A percentile compares a stretch with the other conserved stretches of the same genome.
Conservation (phyloP, 2,329 filamentous ascomycete genomes). For the Colletotrichum neosansevieriae region DNA sequence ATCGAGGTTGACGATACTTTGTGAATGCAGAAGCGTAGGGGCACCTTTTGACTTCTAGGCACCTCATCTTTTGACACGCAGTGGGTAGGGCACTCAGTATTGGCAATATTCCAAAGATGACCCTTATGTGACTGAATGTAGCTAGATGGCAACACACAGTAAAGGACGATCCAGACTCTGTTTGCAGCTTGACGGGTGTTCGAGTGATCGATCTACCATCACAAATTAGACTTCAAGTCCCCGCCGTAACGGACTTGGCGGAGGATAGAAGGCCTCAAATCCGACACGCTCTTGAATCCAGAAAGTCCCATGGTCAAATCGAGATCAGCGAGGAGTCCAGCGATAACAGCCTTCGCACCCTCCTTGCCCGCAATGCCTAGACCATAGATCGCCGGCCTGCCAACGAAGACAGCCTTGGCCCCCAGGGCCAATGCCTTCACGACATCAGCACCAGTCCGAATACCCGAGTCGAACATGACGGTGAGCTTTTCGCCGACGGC, state of each 20-base stretch:
- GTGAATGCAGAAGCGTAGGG: no score
- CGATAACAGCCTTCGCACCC: conserved; percentile 65
- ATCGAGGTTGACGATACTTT: no score
- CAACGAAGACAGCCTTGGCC: conserved; percentile 69
- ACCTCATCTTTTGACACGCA: no score
- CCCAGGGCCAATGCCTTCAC: conserved; percentile 70
- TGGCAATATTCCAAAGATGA: no score
- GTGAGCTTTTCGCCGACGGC: conserved; percentile 70
- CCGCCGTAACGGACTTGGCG: conserved; percentile 50
- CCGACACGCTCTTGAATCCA: conserved; percentile 59
- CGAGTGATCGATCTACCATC: conserved; percentile 11
- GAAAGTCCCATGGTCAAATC: conserved; percentile 68
- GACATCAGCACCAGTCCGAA: conserved; percentile 70
- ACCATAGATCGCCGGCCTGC: conserved; percentile 53
- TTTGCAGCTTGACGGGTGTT: no score
- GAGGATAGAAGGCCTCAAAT: conserved; percentile 51
- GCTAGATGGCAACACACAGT: no score
- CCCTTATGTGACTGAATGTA: no score
- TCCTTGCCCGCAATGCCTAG: conserved; percentile 65
- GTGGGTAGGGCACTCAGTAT: no score
- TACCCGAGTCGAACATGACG: conserved; percentile 71
- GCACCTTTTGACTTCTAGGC: no score
- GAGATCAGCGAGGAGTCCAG: conserved; percentile 63
- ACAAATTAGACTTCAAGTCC: conserved; percentile 50
- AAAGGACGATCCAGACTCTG: no score